These are phyloP conservation scores for Exophiala aquamarina DNA, from an alignment of 2,329 filamentous ascomycete species.

Conservation along the genomic window DNA sequence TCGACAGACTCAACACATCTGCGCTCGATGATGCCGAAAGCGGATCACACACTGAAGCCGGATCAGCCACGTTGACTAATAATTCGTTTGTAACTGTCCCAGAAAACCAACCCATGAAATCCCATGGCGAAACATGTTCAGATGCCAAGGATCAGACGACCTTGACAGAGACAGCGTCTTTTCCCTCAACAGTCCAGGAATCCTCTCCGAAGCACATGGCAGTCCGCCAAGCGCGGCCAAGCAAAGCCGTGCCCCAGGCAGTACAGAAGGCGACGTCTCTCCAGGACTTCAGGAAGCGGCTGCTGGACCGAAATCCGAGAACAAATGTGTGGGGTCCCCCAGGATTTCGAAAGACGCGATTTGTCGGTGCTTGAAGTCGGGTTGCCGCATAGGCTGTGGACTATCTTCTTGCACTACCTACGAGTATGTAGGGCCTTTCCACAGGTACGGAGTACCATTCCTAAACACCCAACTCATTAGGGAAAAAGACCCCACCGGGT, in stretches of 20 bases:
- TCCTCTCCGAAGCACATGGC: neutral
- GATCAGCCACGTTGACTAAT: neutral
- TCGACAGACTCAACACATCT: too few species aligned
- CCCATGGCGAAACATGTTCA: neutral
- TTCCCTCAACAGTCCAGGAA: too few species aligned
- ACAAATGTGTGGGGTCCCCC: slow-evolving; percentile 10
- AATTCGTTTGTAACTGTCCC: neutral
- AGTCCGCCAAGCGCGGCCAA: neutral
- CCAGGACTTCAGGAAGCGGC: slow-evolving; percentile 9
- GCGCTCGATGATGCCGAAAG: neutral
- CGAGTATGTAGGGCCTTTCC: too few species aligned
- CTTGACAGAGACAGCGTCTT: too few species aligned
- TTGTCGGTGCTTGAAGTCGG: slow-evolving; percentile 13
- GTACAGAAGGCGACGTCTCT: slow-evolving; percentile 10
- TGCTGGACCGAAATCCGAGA: slow-evolving; percentile 12
- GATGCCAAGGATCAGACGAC: too few species aligned
- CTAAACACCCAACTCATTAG: too few species aligned
- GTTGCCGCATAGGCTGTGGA: too few species aligned
- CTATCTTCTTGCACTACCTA: too few species aligned
- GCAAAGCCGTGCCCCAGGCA: neutral
- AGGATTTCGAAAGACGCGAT: slow-evolving; percentile 12
- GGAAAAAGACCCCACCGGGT: too few species aligned
- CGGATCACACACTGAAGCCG: slow-evolving; percentile 2
- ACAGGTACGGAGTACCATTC: too few species aligned
- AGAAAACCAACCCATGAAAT: neutral